Conservation (phyloP, 2,329 filamentous ascomycete genomes). For the Fusarium sp. region DNA sequence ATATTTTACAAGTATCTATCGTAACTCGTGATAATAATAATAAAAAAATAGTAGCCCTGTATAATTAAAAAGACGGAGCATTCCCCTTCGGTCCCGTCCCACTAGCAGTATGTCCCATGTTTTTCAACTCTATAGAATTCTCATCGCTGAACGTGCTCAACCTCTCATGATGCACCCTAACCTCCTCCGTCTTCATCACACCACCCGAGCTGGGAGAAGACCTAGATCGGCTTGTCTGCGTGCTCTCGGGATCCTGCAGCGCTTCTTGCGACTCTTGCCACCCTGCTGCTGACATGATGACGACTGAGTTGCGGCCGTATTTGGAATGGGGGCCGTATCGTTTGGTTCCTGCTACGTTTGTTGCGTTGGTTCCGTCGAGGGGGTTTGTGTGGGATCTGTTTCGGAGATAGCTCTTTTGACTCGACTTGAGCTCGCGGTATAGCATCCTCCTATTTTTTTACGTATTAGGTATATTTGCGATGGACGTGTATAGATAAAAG, state of each 20-base stretch:
- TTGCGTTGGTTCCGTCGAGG: constrained; percentile 1
- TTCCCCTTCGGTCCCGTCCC: background rate
- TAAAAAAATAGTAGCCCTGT: background rate
- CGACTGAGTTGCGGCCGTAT: constrained; percentile 45
- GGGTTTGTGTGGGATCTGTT: constrained; percentile 34
- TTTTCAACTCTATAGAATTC: constrained; percentile 36
- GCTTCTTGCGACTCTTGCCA: constrained; percentile 49
- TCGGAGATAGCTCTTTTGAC: constrained; percentile 41
- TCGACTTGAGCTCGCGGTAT: constrained; percentile 47
- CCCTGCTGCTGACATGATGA: constrained; percentile 46
- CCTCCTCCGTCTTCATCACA: constrained; percentile 46
- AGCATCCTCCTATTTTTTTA: constrained; percentile 44
- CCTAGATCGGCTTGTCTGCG: background rate
- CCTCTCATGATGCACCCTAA: constrained; percentile 41
- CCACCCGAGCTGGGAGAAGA: constrained; percentile 25
- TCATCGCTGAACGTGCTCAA: constrained; percentile 32
- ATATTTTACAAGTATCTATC: background rate
- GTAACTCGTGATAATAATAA: background rate
- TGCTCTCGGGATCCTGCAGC: constrained; percentile 37
- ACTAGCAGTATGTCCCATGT: background rate
- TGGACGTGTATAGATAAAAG: background rate
- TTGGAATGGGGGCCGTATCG: constrained; percentile 30
- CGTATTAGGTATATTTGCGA: constrained; percentile 9
- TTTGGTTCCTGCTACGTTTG: constrained; percentile 17
- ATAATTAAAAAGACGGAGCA: background rate